A percentile compares a stretch with the other conserved stretches of the same genome.
Evolutionary conservation across 306 rosid genomes (phyloP).

Genomic region (Fragaria vesca): DNA sequence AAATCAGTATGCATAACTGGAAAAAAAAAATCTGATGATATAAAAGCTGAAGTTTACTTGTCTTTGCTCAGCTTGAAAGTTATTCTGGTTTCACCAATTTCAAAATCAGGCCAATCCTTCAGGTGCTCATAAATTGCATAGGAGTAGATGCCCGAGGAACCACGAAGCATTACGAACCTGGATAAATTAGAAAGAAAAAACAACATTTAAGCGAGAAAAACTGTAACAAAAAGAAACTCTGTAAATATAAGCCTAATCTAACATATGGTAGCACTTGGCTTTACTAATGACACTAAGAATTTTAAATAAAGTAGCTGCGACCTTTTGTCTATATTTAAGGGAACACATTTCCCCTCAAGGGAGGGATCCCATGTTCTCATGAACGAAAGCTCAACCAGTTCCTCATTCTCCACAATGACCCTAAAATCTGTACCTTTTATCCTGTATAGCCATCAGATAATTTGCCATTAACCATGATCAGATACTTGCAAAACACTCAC

Average conservation of each 20-base stretch:
- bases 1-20: background rate
- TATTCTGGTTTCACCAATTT: slow-evolving; percentile 76
- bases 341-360: slow-evolving; percentile 79
- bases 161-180: slow-evolving; percentile 80
- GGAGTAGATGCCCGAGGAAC: slow-evolving; percentile 90
- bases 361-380: slow-evolving; percentile 83
- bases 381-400: slow-evolving; percentile 85
- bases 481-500: slow-evolving; percentile 10
- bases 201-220: slow-evolving; percentile 14
- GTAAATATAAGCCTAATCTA: background rate
- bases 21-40: background rate
- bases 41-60: slow-evolving; percentile 40
- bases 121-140: slow-evolving; percentile 81
- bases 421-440: slow-evolving; percentile 65
- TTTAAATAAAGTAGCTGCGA: slow-evolving; percentile 27
- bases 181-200: slow-evolving; percentile 20
- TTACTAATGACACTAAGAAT: background rate
- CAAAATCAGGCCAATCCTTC: slow-evolving; percentile 79
- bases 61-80: slow-evolving; percentile 83
- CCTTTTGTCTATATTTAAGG: slow-evolving; percentile 95
- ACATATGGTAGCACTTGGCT: background rate
- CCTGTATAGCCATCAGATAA: slow-evolving; percentile 53
- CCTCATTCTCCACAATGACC: slow-evolving; percentile 81
- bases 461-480: background rate
- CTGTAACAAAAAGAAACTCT: slow-evolving; percentile 22